A percentile compares a stretch with the other conserved stretches of the same genome.
Evolutionary conservation across 805 yeast genomes (phyloP).

Genomic region (Candida boidinii): DNA sequence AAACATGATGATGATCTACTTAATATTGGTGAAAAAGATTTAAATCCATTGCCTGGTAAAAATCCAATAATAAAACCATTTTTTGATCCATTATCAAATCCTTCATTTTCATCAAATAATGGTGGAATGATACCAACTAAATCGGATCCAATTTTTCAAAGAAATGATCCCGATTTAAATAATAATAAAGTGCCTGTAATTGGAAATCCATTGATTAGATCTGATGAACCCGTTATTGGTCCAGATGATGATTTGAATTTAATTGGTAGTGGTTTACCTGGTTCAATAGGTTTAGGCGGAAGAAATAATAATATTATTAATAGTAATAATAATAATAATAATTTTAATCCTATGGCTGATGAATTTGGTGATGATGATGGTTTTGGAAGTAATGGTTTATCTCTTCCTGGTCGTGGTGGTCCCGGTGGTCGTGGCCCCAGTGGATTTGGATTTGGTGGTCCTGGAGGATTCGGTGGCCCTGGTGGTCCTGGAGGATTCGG

Average conservation of each 20-base stretch:
- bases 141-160: slow-evolving; percentile 40
- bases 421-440: slow-evolving; percentile 2
- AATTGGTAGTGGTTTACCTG: slow-evolving; percentile 39
- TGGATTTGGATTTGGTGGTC: slow-evolving; percentile 6
- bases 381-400: background rate
- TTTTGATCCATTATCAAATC: slow-evolving; percentile 28
- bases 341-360: too few relatives aligned
- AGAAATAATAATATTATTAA: too few relatives aligned
- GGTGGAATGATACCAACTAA: slow-evolving; percentile 51
- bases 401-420: slow-evolving; percentile 1
- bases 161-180: slow-evolving; percentile 6
- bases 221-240: slow-evolving; percentile 41
- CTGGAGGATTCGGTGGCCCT: slow-evolving; percentile 9
- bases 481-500: slow-evolving; percentile 12
- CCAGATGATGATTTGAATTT: slow-evolving; percentile 35
- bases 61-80: slow-evolving; percentile 35
- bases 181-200: slow-evolving; percentile 11
- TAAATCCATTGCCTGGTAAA: slow-evolving; percentile 30
- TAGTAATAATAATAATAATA: too few relatives aligned
- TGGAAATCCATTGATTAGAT: slow-evolving; percentile 40
- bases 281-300: slow-evolving; percentile 21
- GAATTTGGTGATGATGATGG: too few relatives aligned
- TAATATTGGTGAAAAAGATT: slow-evolving; percentile 39
- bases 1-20: slow-evolving; percentile 15
- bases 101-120: slow-evolving; percentile 6